Evolutionary conservation across 2,329 filamentous ascomycete genomes (phyloP), one percentile per base, ranked within the genome.

Genomic region (Penicillium rolfsii): DNA sequence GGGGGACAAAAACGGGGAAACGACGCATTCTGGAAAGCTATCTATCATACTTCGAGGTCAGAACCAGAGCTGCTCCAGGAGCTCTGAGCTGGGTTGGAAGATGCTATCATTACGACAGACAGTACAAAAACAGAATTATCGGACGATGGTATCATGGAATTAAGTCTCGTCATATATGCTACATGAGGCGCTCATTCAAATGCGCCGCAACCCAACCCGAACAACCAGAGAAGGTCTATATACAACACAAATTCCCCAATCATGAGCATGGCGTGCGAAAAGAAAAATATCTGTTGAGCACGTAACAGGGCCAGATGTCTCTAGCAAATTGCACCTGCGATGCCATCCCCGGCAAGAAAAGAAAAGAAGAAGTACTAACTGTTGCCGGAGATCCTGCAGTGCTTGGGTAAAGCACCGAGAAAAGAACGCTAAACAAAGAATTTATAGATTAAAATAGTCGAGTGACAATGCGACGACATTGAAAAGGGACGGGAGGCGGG

Each of bases 201-300:
- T 68, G 61, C 64, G 65, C 69, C 69, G 60, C 64, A 66, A 64
- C 61, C 64, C 59, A 64, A 66, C 49, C 65, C 58, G 55, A 66
- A 68, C 61, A 64, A 57, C 61, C 61, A 68, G 64, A 66, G 50
- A 67, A 68, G 60, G 67, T 76, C 71, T 76, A 76, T 76, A 74
- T 75, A 73, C 72, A 76, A 72, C 66, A 65, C 50, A 63, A 68
- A 61, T 53, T 55, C 62, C 64, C 62, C 61, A 63, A 63, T 70
- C 66, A 70, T 70, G 65, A 70, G 60, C 58, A 59, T 67, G 59
- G 62, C 61, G 58, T 59, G 54, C 52, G 54, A 55, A 56, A 55
- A 30, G 43, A 53, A 54, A 30, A 53, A 45, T 24, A 61, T 52
- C 38, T 24, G 45, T 24, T n/a, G 50, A 64, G 40, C 36, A 40